phyloP scores from a whole-genome alignment of 805 yeast genomes.

The Hanseniaspora clermontiae region DNA sequence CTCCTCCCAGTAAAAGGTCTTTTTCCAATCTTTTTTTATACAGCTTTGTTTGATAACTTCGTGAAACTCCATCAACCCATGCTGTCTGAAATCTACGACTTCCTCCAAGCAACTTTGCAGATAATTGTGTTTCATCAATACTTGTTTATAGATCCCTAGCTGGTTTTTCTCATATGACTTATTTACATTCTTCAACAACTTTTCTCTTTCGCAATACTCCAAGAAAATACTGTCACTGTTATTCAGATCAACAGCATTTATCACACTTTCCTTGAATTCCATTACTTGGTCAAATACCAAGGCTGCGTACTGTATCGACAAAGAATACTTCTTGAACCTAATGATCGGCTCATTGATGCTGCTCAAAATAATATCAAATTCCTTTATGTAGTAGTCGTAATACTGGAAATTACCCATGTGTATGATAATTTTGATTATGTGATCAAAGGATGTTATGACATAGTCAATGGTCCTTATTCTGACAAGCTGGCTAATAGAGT shows the following conservation, averaged over 20 bases:
- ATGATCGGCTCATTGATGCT: slow-evolving; percentile 23
- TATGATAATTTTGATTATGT: slow-evolving; percentile 31
- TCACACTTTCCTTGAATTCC: neutral
- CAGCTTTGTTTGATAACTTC: neutral
- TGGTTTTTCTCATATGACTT: neutral
- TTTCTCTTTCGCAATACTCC: slow-evolving; percentile 10
- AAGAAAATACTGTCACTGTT: slow-evolving; percentile 9
- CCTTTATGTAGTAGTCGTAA: slow-evolving; percentile 41
- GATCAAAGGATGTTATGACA: slow-evolving; percentile 31
- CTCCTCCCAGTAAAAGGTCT: slow-evolving; percentile 5
- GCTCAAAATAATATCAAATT: slow-evolving; percentile 33
- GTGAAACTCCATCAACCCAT: neutral
- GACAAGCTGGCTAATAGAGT: slow-evolving; percentile 21
- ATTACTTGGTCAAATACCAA: slow-evolving; percentile 8
- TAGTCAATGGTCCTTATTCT: slow-evolving; percentile 30
- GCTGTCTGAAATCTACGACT: neutral
- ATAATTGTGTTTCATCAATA: neutral
- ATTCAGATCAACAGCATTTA: slow-evolving; percentile 2
- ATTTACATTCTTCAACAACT: neutral
- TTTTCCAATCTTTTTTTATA: neutral
- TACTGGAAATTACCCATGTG: slow-evolving; percentile 49
- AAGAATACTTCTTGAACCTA: slow-evolving; percentile 15
- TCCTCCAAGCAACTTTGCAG: neutral
- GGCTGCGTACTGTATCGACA: slow-evolving; percentile 8
- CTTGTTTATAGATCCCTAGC: neutral